Conservation (phyloP, 805 yeast species). For the Dipodascus albidus region DNA sequence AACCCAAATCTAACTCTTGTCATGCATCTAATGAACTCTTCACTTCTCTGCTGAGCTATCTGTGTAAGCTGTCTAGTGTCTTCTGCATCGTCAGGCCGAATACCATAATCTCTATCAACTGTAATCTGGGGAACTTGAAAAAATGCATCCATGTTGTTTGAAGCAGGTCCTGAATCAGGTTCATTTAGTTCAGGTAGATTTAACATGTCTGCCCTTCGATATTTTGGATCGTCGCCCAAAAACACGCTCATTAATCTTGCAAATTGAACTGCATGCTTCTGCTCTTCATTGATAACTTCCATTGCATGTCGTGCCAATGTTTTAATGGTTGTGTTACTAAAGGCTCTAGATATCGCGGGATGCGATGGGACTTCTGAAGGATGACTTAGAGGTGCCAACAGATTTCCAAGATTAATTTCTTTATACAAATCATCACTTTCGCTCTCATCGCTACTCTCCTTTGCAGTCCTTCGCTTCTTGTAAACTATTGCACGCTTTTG, state of each 20-base stretch:
- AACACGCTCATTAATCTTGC: conserved; percentile 65
- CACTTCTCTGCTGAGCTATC: conserved; percentile 70
- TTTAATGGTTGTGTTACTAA: conserved; percentile 41
- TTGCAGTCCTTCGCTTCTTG: conserved; percentile 13
- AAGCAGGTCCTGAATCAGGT: conserved; percentile 11
- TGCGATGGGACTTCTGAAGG: conserved; percentile 71
- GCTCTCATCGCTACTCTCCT: conserved; percentile 3
- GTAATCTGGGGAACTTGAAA: conserved; percentile 48
- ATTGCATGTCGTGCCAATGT: conserved; percentile 62
- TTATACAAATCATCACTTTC: conserved; percentile 31
- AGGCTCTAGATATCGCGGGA: conserved; percentile 58
- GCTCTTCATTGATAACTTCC: conserved; percentile 72
- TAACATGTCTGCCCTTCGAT: conserved; percentile 50
- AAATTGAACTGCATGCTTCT: conserved; percentile 58
- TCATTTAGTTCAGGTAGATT: conserved; percentile 50
- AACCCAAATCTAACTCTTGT: conserved; percentile 63
- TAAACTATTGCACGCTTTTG: conserved; percentile 20
- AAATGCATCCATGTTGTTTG: conserved; percentile 44
- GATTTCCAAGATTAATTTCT: conserved; percentile 40
- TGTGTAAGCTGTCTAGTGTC: conserved; percentile 63
- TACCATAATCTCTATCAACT: conserved; percentile 38
- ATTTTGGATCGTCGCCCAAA: conserved; percentile 76
- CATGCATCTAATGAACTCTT: conserved; percentile 76
- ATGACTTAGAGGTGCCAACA: conserved; percentile 67
- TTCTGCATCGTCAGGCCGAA: conserved; percentile 47